A percentile compares a stretch with the other conserved stretches of the same genome.
Evolutionary conservation across 2,329 filamentous ascomycete species (phyloP).

Genomic region (Ilyonectria destructans): DNA sequence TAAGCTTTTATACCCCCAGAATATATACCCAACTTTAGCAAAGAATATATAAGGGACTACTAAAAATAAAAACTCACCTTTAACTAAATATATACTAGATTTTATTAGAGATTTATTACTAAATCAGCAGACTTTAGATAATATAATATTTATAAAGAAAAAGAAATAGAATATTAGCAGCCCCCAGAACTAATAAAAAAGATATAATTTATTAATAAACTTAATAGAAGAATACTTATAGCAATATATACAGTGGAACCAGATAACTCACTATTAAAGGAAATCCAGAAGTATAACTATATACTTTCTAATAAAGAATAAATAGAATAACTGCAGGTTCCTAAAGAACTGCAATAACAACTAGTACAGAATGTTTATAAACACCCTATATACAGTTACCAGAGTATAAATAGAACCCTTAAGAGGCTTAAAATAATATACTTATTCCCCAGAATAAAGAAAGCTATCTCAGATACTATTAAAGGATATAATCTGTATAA

Average conservation of each 20-base stretch:
- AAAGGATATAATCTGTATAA: constrained; percentile 24
- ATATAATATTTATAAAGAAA: no score
- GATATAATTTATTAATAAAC: no score
- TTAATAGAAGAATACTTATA: no score
- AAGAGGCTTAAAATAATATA: constrained; percentile 16
- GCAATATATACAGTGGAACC: background rate
- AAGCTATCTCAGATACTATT: constrained; percentile 19
- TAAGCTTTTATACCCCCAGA: no score
- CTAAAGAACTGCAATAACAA: constrained; percentile 21
- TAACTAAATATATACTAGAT: no score
- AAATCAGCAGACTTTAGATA: no score
- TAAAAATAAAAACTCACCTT: no score
- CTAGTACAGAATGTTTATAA: constrained; percentile 22
- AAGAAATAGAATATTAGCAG: no score
- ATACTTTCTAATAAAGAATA: background rate
- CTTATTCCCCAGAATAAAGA: constrained; percentile 16
- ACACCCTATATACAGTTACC: constrained; percentile 20
- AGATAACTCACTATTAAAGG: background rate
- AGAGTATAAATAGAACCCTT: constrained; percentile 24
- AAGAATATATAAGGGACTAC: no score
- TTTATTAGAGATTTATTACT: no score
- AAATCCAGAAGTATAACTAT: constrained; percentile 10
- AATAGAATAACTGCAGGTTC: background rate
- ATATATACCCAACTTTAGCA: no score
- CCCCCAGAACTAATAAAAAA: no score